Percentiles rank a stretch among this genome's conserved stretches.
These are phyloP conservation scores for Apophysomyces elegans DNA, from an alignment of 371 early-diverging fungal species.

Conservation along the genomic window DNA sequence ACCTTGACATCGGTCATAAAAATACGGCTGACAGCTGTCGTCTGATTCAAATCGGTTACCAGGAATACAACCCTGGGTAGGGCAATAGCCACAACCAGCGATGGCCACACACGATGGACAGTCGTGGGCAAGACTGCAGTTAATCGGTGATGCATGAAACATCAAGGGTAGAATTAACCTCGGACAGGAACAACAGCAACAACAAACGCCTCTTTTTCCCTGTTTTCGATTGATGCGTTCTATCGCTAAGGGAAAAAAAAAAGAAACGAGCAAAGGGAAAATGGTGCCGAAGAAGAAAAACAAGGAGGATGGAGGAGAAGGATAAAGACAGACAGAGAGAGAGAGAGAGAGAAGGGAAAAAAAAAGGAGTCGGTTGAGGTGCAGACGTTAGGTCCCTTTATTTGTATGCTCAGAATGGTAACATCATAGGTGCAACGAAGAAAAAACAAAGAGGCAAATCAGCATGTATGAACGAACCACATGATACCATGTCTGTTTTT, in stretches of 20 bases:
- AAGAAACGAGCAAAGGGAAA: too few relatives aligned
- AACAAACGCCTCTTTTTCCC: background rate
- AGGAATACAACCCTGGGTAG: conserved; percentile 10
- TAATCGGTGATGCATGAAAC: background rate
- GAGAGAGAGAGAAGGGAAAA: conserved; percentile 2
- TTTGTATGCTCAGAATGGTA: too few relatives aligned
- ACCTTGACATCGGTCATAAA: conserved; percentile 9
- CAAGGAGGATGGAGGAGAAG: background rate
- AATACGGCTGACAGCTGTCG: background rate
- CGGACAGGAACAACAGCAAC: background rate
- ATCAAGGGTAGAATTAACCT: background rate
- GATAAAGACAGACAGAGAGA: conserved; percentile 7
- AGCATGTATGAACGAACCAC: too few relatives aligned
- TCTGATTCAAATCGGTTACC: conserved; percentile 8
- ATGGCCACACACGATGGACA: conserved; percentile 15
- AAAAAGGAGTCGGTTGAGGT: background rate
- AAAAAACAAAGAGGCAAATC: too few relatives aligned
- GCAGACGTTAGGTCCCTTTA: too few relatives aligned
- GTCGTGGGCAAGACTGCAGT: conserved; percentile 11
- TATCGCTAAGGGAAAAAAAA: too few relatives aligned
- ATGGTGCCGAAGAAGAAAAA: too few relatives aligned
- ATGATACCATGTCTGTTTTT: too few relatives aligned
- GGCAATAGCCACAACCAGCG: conserved; percentile 16
- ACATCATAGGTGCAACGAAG: too few relatives aligned
- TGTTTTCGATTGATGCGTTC: too few relatives aligned